Evolutionary conservation across 2,329 filamentous ascomycete genomes (phyloP).

Genomic region (Clonostachys byssicola): DNA sequence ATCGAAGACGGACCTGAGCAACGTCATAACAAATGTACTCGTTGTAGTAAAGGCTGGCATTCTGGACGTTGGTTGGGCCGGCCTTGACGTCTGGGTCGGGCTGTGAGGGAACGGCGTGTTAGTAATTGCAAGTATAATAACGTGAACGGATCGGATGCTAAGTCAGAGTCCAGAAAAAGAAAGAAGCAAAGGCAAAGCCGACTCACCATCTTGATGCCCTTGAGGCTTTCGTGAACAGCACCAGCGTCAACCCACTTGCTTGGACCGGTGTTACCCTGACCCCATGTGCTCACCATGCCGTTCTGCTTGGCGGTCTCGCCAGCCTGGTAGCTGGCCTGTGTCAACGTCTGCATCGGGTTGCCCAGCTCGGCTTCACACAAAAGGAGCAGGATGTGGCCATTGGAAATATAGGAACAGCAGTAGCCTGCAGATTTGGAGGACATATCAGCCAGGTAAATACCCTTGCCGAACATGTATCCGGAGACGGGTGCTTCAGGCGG

Average conservation of each 20-base stretch:
- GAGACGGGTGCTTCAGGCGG: conserved; percentile 75
- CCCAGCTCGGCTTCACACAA: conserved; percentile 80
- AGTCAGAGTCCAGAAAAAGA: background rate
- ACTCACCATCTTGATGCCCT: conserved; percentile 67
- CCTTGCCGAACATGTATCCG: conserved; percentile 89
- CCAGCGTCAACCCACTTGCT: conserved; percentile 71
- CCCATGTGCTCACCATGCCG: conserved; percentile 65
- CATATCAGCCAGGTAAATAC: conserved; percentile 85
- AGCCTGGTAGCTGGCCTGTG: conserved; percentile 54
- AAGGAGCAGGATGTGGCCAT: conserved; percentile 68
- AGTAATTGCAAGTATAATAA: too few relatives aligned
- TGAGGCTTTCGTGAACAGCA: conserved; percentile 58
- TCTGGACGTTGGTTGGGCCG: conserved; percentile 37
- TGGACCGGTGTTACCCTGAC: conserved; percentile 62
- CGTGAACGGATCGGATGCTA: background rate
- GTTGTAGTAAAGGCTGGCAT: conserved; percentile 58
- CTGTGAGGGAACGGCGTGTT: conserved; percentile 16
- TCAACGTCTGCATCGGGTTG: conserved; percentile 65
- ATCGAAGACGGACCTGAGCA: conserved; percentile 65
- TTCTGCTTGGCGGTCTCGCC: conserved; percentile 55
- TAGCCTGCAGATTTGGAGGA: conserved; percentile 80
- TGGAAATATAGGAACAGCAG: conserved; percentile 59
- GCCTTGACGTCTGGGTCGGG: conserved; percentile 44
- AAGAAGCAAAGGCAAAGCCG: conserved; percentile 1
- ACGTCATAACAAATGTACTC: conserved; percentile 72